Conservation (phyloP, 2,329 filamentous ascomycete species). For the Sporothrix curviconia region DNA sequence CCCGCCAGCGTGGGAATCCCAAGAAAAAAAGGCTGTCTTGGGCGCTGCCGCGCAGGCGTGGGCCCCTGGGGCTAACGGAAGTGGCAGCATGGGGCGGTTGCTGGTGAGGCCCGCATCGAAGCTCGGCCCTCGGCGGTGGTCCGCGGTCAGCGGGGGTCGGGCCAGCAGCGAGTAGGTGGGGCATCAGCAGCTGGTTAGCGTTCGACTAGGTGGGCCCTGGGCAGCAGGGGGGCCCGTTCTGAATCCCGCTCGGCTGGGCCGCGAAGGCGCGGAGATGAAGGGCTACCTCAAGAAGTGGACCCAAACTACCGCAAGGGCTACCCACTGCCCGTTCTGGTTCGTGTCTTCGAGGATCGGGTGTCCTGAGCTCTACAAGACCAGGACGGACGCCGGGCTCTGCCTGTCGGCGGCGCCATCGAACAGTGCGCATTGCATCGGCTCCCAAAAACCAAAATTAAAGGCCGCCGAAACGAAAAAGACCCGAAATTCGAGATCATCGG, state of each 20-base stretch:
- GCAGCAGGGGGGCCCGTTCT: neutral
- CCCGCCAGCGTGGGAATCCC: conserved; percentile 89
- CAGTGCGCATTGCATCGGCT: conserved; percentile 92
- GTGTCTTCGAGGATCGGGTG: conserved; percentile 95
- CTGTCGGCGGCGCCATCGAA: conserved; percentile 96
- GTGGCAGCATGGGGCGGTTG: too few species aligned
- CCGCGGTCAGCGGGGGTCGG: neutral
- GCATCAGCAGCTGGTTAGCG: neutral
- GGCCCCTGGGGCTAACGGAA: too few species aligned
- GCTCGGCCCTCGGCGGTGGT: neutral
- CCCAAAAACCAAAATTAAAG: too few species aligned
- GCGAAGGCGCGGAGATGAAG: conserved; percentile 94
- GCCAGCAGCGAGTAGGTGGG: neutral
- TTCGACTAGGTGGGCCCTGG: too few species aligned
- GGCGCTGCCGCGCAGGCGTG: conserved; percentile 66
- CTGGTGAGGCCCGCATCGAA: too few species aligned
- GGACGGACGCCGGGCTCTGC: conserved; percentile 92
- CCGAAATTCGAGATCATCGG: conserved; percentile 98
- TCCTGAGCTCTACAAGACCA: conserved; percentile 98
- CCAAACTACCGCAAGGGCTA: conserved; percentile 96
- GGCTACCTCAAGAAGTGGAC: conserved; percentile 99
- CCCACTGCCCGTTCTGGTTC: conserved; percentile 94
- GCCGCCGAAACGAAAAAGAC: conserved; percentile 91
- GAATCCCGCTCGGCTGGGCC: conserved; percentile 64
- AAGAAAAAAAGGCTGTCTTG: conserved; percentile 93